phyloP scores from a whole-genome alignment of 2,329 filamentous ascomycete genomes.

The Rutstroemia sp. region DNA sequence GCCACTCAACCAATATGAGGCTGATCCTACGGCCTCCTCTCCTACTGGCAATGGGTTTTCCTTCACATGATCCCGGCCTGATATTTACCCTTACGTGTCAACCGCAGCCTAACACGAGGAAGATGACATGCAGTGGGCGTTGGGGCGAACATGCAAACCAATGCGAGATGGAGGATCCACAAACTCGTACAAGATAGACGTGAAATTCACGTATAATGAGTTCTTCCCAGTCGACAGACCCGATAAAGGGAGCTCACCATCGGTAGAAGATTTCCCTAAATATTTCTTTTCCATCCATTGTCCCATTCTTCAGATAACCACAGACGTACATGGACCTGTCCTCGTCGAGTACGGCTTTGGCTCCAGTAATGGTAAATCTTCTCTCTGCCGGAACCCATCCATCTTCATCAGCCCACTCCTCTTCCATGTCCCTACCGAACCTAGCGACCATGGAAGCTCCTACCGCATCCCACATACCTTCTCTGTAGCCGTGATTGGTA shows the following conservation, averaged over 20 bases:
- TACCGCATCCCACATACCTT: constrained; percentile 15
- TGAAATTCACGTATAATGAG: too few species aligned
- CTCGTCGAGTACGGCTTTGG: background rate
- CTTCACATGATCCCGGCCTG: too few species aligned
- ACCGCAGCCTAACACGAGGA: too few species aligned
- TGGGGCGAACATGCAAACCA: too few species aligned
- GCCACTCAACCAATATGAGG: too few species aligned
- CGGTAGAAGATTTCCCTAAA: background rate
- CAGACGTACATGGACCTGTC: background rate
- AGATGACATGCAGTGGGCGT: too few species aligned
- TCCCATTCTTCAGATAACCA: constrained; percentile 6
- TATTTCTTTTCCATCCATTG: background rate
- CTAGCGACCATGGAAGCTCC: background rate
- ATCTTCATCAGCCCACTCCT: constrained; percentile 9
- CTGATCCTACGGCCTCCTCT: too few species aligned
- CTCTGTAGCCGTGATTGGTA: constrained; percentile 6
- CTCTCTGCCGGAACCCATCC: constrained; percentile 4
- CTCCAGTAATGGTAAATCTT: constrained; percentile 1
- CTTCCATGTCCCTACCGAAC: constrained; percentile 10
- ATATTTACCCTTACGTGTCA: too few species aligned
- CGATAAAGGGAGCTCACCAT: background rate
- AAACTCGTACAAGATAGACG: too few species aligned
- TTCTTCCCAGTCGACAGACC: too few species aligned
- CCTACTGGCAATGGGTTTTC: too few species aligned
- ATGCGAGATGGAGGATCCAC: too few species aligned